Evolutionary conservation across 1,284 basidiomycete species (phyloP), one percentile per base, ranked within the genome.

Genomic region (Tylopilus orsonianus): DNA sequence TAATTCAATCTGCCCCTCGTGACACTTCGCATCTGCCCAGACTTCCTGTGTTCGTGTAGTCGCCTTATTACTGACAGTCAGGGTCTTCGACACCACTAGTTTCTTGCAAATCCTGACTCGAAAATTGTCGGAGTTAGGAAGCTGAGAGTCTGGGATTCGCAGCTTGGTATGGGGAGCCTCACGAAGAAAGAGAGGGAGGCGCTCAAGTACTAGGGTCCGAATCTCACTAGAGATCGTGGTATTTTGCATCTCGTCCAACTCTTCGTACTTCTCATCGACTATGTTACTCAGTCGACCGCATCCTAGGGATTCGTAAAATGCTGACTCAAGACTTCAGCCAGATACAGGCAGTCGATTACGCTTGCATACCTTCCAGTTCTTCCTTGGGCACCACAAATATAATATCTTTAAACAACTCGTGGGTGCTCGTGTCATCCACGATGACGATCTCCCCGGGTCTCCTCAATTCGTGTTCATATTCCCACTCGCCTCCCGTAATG

Each of bases 351-450:
- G n/a, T n/a, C n/a, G n/a, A n/a, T n/a, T 20, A 36, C 9, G 6
- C 12, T 13, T 18, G n/a, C 36, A 29, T 5, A 54, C 52, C 13
- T 42, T 55, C 43, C 14, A 54, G 52, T 24, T 50, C 42, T 5
- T 57, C 41, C 4, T 20, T 46, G 14, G 54, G 54, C 3, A 44
- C 52, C 4, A 18, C 35, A 22, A 46, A 22, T 14, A 56, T 29
- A 2, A 18, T 18, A 27, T 55, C 56, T 4, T 5, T 2, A 32
- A 56, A 56, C 10, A 46, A 41, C 5, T 39, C 22, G 26, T 43
- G 44, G 12, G 52, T 19, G 18, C 41, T 12, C 4, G 19, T 34
- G 12, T 56, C 56, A 12, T 56, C 44, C 7, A 35, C 41, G 5
- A 56, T 34, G 29, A 57, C 4, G 4, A 56, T 57, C 10, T 41